These are phyloP conservation scores for Cordia subcordata DNA, from an alignment of 257 asterid genomes.

Conservation along the genomic window DNA sequence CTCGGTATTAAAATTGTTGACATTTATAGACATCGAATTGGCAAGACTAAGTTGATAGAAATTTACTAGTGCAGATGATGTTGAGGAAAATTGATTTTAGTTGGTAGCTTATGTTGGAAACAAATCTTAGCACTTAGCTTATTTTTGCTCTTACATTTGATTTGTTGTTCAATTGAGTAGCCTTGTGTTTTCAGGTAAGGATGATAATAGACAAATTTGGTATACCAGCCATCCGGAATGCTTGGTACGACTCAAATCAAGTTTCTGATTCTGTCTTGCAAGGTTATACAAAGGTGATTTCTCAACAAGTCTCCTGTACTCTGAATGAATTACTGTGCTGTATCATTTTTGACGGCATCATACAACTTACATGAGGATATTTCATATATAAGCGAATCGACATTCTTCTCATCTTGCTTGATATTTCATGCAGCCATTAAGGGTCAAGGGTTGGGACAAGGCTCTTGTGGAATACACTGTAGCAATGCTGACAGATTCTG, in stretches of 20 bases:
- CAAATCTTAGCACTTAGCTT: not conserved
- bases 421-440: conserved; percentile 57
- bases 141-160: not conserved
- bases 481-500: conserved; percentile 65
- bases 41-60: no score
- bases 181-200: conserved; percentile 57
- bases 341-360: not conserved
- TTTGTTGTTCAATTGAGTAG: not conserved
- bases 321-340: not conserved
- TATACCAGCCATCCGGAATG: conserved; percentile 47
- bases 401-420: conserved; percentile 5
- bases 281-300: conserved; percentile 85
- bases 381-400: not conserved
- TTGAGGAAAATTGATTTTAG: no score
- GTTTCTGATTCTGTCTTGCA: conserved; percentile 70
- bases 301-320: not conserved
- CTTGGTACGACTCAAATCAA: conserved; percentile 84
- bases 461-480: conserved; percentile 78
- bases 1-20: no score
- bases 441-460: conserved; percentile 88
- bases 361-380: not conserved
- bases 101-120: not conserved
- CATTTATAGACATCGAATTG: no score
- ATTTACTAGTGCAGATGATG: no score
- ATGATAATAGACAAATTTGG: conserved; percentile 71